Evolutionary conservation across 305 asterid species (phyloP), one percentile per base, ranked within the genome.

Genomic region (Solanum hybrid): DNA sequence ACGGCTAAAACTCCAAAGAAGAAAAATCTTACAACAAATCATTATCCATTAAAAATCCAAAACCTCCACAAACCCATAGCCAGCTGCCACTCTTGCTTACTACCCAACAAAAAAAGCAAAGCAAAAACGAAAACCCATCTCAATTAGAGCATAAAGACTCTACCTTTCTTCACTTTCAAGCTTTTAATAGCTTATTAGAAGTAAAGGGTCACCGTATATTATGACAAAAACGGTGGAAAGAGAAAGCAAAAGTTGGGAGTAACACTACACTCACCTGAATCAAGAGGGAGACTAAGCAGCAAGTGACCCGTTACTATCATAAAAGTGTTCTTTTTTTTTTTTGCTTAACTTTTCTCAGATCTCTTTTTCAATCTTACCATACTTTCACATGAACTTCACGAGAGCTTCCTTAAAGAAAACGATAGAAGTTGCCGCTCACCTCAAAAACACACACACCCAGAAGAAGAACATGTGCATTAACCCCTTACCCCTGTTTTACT

Each of bases 351-450:
- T 76, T 79, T 88, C 90, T 89, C 93, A 95, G 98, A 97, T 96
- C 98, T 93, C 97, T 94, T 90, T 90, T 85, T n/a, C 78, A 68
- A 38, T 75, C 73, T 87, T 91, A 70, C 93, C 94, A 93, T 89
- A 86, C 91, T 92, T 89, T 91, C 97, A 93, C 97, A 95, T 95
- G 95, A 95, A 92, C 89, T 93, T 94, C 97, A 95, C 96, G 95
- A 92, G 95, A 92, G 92, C 36, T 87, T 91, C 91, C 90, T 87
- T 93, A 92, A 79, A 88, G 94, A 94, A 91, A 91, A 92, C 86
- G 90, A 89, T 51, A 86, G 77, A 84, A 91, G 82, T 79, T 57
- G 88, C 37, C 57, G 27, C 87, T 72, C 84, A 88, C 88, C 88
- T 86, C 88, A 85, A 15, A 84, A 29, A 84, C 75, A 29, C 88